Evolutionary conservation across 164 flowering plant genomes (phyloP).

Genomic region (Brasenia schreberi): DNA sequence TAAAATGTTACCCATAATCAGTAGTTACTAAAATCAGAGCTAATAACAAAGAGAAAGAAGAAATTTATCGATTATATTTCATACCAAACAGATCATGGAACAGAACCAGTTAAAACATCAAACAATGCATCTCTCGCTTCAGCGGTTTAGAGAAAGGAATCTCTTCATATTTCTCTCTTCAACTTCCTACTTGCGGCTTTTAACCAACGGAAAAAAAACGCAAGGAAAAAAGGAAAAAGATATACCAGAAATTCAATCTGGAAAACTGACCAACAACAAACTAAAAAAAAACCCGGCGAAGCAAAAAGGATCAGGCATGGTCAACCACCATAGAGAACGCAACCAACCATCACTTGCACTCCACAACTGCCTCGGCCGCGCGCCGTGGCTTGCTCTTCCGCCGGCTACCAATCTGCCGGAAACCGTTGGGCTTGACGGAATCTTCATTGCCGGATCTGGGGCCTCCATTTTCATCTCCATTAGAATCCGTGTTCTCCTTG

Average conservation of each 20-base stretch:
- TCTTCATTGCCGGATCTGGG: constrained; percentile 27
- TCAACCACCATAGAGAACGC: background rate
- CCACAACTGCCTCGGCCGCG: constrained; percentile 78
- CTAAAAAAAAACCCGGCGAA: background rate
- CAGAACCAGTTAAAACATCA: background rate
- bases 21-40: too few relatives aligned
- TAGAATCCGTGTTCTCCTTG: constrained; percentile 30
- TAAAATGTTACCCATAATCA: too few relatives aligned
- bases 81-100: background rate
- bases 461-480: constrained; percentile 42
- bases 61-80: background rate
- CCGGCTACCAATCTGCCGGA: constrained; percentile 52
- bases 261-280: background rate
- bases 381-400: constrained; percentile 71
- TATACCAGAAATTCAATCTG: background rate
- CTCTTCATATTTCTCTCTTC: background rate
- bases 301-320: background rate
- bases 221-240: background rate
- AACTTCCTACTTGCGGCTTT: background rate
- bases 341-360: constrained; percentile 38
- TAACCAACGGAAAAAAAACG: background rate
- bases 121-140: background rate
- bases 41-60: background rate
- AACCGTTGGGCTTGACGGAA: constrained; percentile 39
- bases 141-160: too few relatives aligned